Base-by-base conservation (phyloP, 2,329 filamentous ascomycete genomes). In the Beauveria medogensis region DNA sequence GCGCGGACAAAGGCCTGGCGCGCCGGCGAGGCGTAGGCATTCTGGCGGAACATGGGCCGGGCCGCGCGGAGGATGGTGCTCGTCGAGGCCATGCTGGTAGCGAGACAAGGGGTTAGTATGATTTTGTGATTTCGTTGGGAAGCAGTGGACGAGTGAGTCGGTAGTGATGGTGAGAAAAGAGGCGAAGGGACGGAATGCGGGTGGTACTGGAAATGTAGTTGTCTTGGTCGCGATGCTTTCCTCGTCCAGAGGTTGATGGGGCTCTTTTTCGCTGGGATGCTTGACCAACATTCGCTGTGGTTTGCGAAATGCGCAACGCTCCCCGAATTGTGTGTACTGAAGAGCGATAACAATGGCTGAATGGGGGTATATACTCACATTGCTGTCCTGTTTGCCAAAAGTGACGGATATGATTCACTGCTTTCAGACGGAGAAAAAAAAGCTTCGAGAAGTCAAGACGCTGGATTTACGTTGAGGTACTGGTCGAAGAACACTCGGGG, bases 1-100 rank as follows among this genome's bases (percentile, higher is more conserved):
- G 72, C 65, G 64, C 75, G 76, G 78, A 44, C 8, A 22, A 83
- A 81, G 76, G 81, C 73, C 75, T 80, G 74, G 68, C 81, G 78
- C 74, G 82, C 76, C 74, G 82, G 78, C 73, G 77, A 69, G 67
- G 73, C 78, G 72, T 76, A 78, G 68, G 79, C 80, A 72, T 72
- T 75, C 71, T 82, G 79, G 70, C 79, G 79, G 77, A 85, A 80
- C 67, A 79, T 71, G 56, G 82, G 83, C 69, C 82, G 80, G 71
- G 79, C 74, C 68, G 79, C 78, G 74, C 79, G 80, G 75, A 82
- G 74, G 70, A 84, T 71, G 70, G 75, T 74, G 65, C 73, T 77
- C 46, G 80, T 74, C 66, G 78, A 74, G 64, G 77, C 75, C 74
- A 80, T 80, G 48, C 51, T 60, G 46, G 4, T 18, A 16, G 16